Percentiles rank a stretch among this genome's conserved stretches.
These are phyloP conservation scores for Pseudocercospora fijiensis DNA, from an alignment of 2,329 filamentous ascomycete genomes.

Conservation along the genomic window DNA sequence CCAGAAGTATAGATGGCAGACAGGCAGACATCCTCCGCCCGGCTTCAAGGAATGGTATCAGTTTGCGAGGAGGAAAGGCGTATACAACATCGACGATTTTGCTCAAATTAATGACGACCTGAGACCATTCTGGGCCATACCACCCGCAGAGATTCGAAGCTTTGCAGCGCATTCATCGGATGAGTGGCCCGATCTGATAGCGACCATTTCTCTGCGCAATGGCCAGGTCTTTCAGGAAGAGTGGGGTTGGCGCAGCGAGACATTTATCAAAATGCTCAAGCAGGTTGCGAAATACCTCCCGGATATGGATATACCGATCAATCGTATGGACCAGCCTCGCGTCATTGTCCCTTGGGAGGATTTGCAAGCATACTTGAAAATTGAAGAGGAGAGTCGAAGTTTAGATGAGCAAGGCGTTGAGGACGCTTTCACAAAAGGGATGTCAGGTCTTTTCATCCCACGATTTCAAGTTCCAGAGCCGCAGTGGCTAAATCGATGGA, in stretches of 20 bases:
- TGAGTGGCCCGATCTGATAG: conserved; percentile 51
- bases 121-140: conserved; percentile 47
- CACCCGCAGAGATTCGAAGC: conserved; percentile 39
- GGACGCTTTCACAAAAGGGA: conserved; percentile 44
- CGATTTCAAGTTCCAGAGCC: conserved; percentile 8
- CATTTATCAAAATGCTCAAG: conserved; percentile 41
- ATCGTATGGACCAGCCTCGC: conserved; percentile 49
- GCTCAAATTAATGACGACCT: conserved; percentile 51
- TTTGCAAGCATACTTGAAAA: conserved; percentile 47
- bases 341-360: conserved; percentile 44
- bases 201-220: conserved; percentile 45
- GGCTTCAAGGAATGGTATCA: conserved; percentile 34
- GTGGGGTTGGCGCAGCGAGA: conserved; percentile 52
- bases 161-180: conserved; percentile 54
- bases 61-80: conserved; percentile 53
- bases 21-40: conserved; percentile 42
- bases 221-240: conserved; percentile 21
- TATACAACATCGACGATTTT: conserved; percentile 60
- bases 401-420: conserved; percentile 44
- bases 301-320: conserved; percentile 38
- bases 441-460: conserved; percentile 41
- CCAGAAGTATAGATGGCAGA: conserved; percentile 54
- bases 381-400: conserved; percentile 6
- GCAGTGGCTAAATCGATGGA: conserved; percentile 16
- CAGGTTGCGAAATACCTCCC: conserved; percentile 32